Percentiles rank a stretch among this genome's conserved stretches.
phyloP scores from a whole-genome alignment of 805 yeast genomes.

The Clavispora asparagi region DNA sequence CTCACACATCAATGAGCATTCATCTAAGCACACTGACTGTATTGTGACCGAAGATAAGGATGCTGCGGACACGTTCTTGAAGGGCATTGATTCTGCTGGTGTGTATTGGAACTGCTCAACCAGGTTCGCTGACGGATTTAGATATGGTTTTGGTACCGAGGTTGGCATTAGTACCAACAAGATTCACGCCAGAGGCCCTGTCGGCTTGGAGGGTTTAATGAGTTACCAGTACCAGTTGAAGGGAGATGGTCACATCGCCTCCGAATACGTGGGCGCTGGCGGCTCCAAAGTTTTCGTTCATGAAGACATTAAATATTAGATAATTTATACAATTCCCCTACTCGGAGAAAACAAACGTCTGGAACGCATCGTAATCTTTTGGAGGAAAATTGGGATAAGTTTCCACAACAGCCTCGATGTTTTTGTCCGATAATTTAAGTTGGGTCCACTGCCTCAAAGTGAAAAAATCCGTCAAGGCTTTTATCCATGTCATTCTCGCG shows the following conservation, averaged over 20 bases:
- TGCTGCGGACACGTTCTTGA: constrained; percentile 70
- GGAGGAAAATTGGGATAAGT: constrained; percentile 51
- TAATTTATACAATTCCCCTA: not conserved
- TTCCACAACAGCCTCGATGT: constrained; percentile 38
- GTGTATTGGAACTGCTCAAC: constrained; percentile 98
- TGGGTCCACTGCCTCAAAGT: constrained; percentile 56
- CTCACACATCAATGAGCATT: constrained; percentile 78
- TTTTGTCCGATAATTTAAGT: constrained; percentile 21
- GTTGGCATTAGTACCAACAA: constrained; percentile 97
- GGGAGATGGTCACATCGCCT: constrained; percentile 91
- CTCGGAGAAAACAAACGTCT: constrained; percentile 3
- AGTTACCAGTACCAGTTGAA: constrained; percentile 90
- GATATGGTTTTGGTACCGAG: constrained; percentile 98
- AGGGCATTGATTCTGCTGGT: constrained; percentile 90
- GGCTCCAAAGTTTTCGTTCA: constrained; percentile 78
- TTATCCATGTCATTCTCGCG: constrained; percentile 68
- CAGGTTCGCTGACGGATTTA: constrained; percentile 96
- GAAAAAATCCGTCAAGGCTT: constrained; percentile 55
- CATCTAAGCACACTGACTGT: constrained; percentile 94
- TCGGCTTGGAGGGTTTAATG: constrained; percentile 94
- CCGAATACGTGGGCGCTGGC: constrained; percentile 91
- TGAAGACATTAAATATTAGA: constrained; percentile 39
- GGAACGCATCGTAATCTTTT: constrained; percentile 12
- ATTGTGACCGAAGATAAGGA: constrained; percentile 73
- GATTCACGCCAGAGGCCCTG: constrained; percentile 98